These are phyloP conservation scores for Allium sativum DNA, from an alignment of 106 monocot species.

Conservation along the genomic window DNA sequence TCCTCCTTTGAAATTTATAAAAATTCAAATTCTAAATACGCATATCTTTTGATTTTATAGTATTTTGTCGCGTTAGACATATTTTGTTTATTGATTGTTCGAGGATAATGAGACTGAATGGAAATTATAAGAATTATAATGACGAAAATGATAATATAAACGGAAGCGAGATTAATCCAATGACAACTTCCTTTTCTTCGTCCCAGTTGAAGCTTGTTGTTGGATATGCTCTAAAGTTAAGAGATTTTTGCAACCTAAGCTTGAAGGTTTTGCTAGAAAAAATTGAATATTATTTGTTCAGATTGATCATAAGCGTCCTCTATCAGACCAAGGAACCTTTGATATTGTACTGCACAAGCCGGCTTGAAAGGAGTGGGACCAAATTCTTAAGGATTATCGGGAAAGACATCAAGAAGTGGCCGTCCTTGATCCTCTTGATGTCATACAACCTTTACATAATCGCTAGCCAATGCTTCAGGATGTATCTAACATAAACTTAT, in stretches of 20 bases:
- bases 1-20: slow-evolving; percentile 4
- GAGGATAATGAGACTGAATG: slow-evolving; percentile 31
- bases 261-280: slow-evolving; percentile 71
- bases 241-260: slow-evolving; percentile 90
- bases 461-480: slow-evolving; percentile 93
- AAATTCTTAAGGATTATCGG: slow-evolving; percentile 70
- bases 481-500: slow-evolving; percentile 72
- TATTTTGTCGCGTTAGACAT: background rate
- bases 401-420: slow-evolving; percentile 85
- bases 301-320: slow-evolving; percentile 59
- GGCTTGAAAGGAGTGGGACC: slow-evolving; percentile 63
- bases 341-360: slow-evolving; percentile 89
- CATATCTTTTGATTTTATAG: background rate
- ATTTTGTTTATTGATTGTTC: background rate
- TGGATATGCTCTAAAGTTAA: slow-evolving; percentile 81
- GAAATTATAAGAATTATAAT: slow-evolving; percentile 11
- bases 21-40: background rate
- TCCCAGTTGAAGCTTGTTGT: slow-evolving; percentile 52
- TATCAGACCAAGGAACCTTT: slow-evolving; percentile 89
- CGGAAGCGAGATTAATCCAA: slow-evolving; percentile 10
- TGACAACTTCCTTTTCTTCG: slow-evolving; percentile 4
- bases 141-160: slow-evolving; percentile 24
- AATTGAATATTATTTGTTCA: slow-evolving; percentile 76
- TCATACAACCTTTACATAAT: slow-evolving; percentile 70
- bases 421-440: slow-evolving; percentile 90